A percentile compares a stretch with the other conserved stretches of the same genome.
These are phyloP conservation scores for Tetrapisispora fleetii DNA, from an alignment of 805 yeast genomes.

Conservation along the genomic window DNA sequence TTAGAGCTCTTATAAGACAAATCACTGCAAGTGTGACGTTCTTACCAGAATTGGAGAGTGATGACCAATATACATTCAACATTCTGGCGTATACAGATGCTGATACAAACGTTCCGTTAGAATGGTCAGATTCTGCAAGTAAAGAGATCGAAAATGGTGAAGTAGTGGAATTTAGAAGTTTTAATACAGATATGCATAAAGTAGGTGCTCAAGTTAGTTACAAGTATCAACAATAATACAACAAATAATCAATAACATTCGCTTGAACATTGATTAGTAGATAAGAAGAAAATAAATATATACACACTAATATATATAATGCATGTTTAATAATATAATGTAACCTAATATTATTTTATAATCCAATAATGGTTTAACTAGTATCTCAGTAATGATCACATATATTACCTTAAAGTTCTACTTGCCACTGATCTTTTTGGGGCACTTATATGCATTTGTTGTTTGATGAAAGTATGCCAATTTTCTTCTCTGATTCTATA, in stretches of 20 bases:
- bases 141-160: constrained; percentile 52
- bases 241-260: not conserved
- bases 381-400: not conserved
- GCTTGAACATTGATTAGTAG: not conserved
- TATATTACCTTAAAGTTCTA: not conserved
- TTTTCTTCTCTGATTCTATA: constrained; percentile 19
- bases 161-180: constrained; percentile 56
- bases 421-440: constrained; percentile 8
- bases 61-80: constrained; percentile 62
- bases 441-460: constrained; percentile 15
- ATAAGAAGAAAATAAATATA: not conserved
- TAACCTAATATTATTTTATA: not conserved
- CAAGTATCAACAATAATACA: constrained; percentile 7
- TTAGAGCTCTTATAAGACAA: constrained; percentile 80
- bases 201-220: constrained; percentile 62
- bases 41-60: constrained; percentile 57
- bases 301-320: not conserved
- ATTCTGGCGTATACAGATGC: constrained; percentile 77
- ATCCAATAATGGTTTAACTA: too few species aligned
- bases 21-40: constrained; percentile 82
- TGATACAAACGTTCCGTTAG: constrained; percentile 55
- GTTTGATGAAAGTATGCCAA: constrained; percentile 23
- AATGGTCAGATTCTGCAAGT: constrained; percentile 68
- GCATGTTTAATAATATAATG: not conserved
- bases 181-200: constrained; percentile 56